A percentile compares a stretch with the other conserved stretches of the same genome.
Evolutionary conservation across 805 yeast species (phyloP).

Genomic region (Candida qinlingensis): DNA sequence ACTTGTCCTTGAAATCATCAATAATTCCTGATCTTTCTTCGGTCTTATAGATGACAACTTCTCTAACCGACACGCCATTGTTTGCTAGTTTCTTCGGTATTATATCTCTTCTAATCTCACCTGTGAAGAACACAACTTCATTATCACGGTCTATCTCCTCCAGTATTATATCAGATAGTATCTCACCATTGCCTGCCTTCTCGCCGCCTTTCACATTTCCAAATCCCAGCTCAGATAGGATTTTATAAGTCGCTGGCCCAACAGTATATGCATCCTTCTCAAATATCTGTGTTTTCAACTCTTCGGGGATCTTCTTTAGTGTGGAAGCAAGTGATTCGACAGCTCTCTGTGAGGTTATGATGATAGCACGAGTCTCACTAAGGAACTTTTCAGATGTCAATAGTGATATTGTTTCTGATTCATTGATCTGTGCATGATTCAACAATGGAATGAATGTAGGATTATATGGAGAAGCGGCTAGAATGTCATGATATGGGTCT

Average conservation of each 20-base stretch:
- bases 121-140: conserved; percentile 69
- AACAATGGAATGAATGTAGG: conserved; percentile 70
- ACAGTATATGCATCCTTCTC: conserved; percentile 71
- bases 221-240: conserved; percentile 60
- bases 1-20: conserved; percentile 27
- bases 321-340: conserved; percentile 68
- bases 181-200: conserved; percentile 75
- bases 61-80: conserved; percentile 43
- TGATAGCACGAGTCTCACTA: conserved; percentile 41
- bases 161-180: conserved; percentile 62
- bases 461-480: conserved; percentile 31
- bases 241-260: conserved; percentile 79
- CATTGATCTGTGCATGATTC: conserved; percentile 53
- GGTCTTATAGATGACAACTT: conserved; percentile 68
- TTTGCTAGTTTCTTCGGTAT: conserved; percentile 57
- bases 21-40: conserved; percentile 42
- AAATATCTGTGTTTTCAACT: conserved; percentile 28
- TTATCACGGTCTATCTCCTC: conserved; percentile 18
- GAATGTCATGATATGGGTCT: conserved; percentile 57
- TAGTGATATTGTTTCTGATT: conserved; percentile 37
- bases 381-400: conserved; percentile 41
- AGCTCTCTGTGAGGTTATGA: conserved; percentile 88
- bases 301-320: conserved; percentile 17
- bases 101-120: conserved; percentile 76
- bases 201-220: conserved; percentile 63